Conservation (phyloP, 1,139 yeast species). For the Debaryomyces subglobosus region DNA sequence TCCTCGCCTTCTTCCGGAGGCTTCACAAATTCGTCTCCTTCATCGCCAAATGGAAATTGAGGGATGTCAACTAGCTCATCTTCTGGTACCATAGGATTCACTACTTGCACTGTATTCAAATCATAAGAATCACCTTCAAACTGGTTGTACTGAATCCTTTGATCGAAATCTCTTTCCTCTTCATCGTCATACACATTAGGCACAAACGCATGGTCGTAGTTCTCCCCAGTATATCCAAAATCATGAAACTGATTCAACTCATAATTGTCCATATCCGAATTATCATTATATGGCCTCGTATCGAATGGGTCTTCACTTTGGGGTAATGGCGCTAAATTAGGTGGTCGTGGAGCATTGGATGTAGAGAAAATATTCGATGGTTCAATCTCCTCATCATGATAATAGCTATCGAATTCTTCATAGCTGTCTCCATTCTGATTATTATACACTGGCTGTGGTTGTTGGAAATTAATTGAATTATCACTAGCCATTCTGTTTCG, state of each 20-base stretch:
- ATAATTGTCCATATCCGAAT: constrained; percentile 15
- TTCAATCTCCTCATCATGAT: constrained; percentile 19
- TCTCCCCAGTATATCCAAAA: constrained; percentile 19
- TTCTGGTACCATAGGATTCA: constrained; percentile 13
- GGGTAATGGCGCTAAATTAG: constrained; percentile 19
- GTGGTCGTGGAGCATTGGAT: constrained; percentile 20
- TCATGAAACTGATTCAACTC: constrained; percentile 34
- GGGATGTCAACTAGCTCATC: constrained; percentile 18
- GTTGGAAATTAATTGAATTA: constrained; percentile 35
- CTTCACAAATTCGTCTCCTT: constrained; percentile 24
- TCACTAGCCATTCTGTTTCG: constrained; percentile 18
- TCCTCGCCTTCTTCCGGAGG: constrained; percentile 38
- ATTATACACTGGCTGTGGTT: constrained; percentile 34
- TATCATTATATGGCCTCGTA: constrained; percentile 18
- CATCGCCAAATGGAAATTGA: constrained; percentile 38
- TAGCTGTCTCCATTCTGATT: constrained; percentile 23
- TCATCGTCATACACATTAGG: constrained; percentile 51
- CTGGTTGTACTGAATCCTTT: constrained; percentile 41
- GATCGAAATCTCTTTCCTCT: constrained; percentile 47
- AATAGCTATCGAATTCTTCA: constrained; percentile 27
- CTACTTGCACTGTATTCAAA: constrained; percentile 37
- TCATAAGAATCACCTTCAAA: constrained; percentile 51
- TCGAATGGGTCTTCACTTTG: constrained; percentile 21
- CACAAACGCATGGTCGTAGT: constrained; percentile 45
- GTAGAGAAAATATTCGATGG: constrained; percentile 32